Evolutionary conservation across 2,329 filamentous ascomycete genomes (phyloP).

Genomic region (Amauroascus verrucosus): DNA sequence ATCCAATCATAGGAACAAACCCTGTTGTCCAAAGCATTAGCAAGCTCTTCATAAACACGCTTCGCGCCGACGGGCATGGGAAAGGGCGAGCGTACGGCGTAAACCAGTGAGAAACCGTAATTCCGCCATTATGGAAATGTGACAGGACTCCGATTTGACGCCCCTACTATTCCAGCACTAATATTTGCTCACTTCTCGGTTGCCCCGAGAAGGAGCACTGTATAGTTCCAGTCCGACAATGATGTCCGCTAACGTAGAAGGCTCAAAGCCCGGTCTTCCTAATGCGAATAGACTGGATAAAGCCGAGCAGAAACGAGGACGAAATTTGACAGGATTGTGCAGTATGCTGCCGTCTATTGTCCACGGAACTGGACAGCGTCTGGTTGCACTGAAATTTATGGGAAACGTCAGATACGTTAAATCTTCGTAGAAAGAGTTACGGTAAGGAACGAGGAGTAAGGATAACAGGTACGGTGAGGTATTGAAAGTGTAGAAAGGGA

Average conservation of each 20-base stretch:
- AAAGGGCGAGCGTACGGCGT: slow-evolving; percentile 22
- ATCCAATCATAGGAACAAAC: slow-evolving; percentile 53
- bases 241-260: background rate
- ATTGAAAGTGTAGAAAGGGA: background rate
- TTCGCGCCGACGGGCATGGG: background rate
- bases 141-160: background rate
- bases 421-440: no score
- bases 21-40: slow-evolving; percentile 29
- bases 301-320: no score
- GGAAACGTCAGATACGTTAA: no score
- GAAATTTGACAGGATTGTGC: no score
- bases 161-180: background rate
- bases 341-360: no score
- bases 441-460: background rate
- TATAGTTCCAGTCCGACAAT: background rate
- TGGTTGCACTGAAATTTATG: no score
- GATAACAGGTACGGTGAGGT: background rate
- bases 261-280: background rate
- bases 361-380: no score
- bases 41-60: background rate
- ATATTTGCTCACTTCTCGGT: slow-evolving; percentile 33
- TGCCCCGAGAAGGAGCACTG: slow-evolving; percentile 30
- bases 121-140: slow-evolving; percentile 17
- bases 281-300: background rate
- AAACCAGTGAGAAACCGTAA: slow-evolving; percentile 24